A percentile compares a stretch with the other conserved stretches of the same genome.
Conservation (phyloP, 345 rosid genomes). For the Dovyalis caffra region DNA sequence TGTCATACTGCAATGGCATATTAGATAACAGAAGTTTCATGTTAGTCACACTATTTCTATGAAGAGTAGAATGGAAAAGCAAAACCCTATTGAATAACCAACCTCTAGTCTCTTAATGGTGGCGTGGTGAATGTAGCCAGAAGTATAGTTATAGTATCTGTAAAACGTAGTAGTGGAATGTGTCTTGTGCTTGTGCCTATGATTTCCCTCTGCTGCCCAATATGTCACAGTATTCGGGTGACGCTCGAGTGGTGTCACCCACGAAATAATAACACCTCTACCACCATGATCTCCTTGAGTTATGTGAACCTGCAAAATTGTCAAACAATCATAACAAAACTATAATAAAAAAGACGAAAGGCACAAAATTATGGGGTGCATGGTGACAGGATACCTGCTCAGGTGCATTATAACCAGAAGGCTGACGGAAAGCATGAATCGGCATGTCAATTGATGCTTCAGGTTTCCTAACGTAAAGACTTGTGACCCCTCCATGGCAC, state of each 20-base stretch:
- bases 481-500: constrained; percentile 32
- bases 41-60: too few species aligned
- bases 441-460: constrained; percentile 26
- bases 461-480: constrained; percentile 22
- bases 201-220: constrained; percentile 20
- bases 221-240: constrained; percentile 16
- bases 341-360: too few species aligned
- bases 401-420: constrained; percentile 34
- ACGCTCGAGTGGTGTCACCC: constrained; percentile 4
- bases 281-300: too few species aligned
- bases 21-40: too few species aligned
- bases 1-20: constrained; percentile 28
- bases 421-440: constrained; percentile 13
- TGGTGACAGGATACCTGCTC: constrained; percentile 40
- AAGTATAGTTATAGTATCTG: constrained; percentile 28
- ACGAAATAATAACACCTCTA: too few species aligned
- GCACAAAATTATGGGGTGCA: too few species aligned
- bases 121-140: constrained; percentile 42
- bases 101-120: constrained; percentile 32
- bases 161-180: constrained; percentile 14
- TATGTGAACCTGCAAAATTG: too few species aligned
- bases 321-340: constrained; percentile 32
- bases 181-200: not conserved
- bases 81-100: not conserved
- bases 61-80: not conserved